phyloP scores from a whole-genome alignment of 2,329 filamentous ascomycete genomes.

The Cordyceps fumosorosea region DNA sequence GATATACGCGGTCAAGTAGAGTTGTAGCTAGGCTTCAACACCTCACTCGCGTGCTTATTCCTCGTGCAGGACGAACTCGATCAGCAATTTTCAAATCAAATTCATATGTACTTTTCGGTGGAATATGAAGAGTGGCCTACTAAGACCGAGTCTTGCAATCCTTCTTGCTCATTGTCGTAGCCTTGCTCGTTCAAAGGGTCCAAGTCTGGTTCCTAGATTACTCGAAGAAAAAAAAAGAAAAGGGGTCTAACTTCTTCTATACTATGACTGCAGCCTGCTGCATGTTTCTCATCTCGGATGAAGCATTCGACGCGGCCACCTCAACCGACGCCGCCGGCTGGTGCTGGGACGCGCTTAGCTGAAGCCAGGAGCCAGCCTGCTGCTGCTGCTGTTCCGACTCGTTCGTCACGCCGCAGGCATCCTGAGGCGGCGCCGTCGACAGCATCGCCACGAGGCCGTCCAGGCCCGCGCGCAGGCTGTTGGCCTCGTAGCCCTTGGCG shows the following conservation, averaged over 20 bases:
- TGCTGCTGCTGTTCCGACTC: background rate
- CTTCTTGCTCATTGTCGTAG: background rate
- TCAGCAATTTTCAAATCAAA: background rate
- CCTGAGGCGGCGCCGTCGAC: background rate
- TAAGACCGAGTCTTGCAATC: background rate
- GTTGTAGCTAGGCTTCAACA: no score
- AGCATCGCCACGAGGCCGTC: slow-evolving; percentile 6
- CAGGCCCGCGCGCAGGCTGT: slow-evolving; percentile 39
- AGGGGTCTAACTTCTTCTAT: background rate
- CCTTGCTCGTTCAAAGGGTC: background rate
- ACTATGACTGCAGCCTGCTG: slow-evolving; percentile 4
- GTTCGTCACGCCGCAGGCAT: background rate
- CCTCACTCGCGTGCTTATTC: no score
- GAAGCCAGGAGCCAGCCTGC: background rate
- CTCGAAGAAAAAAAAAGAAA: no score
- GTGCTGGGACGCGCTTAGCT: background rate
- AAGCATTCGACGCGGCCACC: background rate
- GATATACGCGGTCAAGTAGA: no score
- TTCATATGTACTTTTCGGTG: background rate
- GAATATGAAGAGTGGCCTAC: background rate
- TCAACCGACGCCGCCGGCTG: background rate
- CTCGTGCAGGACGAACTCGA: no score
- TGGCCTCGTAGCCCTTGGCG: slow-evolving; percentile 40
- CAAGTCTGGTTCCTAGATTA: no score
- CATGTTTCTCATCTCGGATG: background rate